Evolutionary conservation across 352 stramenopile species (phyloP).

Genomic region (Pythium pectinolyticum): DNA sequence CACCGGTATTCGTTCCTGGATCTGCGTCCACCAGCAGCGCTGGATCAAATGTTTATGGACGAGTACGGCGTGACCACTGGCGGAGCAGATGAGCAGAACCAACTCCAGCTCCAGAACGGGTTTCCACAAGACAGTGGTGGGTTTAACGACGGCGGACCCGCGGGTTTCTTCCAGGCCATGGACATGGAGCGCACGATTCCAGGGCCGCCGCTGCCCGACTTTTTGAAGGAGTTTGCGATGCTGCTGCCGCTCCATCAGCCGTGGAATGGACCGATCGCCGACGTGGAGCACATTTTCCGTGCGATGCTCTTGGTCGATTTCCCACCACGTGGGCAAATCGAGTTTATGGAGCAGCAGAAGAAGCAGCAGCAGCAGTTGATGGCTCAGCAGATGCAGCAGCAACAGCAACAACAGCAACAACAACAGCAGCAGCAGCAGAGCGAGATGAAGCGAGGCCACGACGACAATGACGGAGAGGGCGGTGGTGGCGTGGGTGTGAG

Average conservation of each 20-base stretch:
- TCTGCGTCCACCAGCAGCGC: conserved; percentile 51
- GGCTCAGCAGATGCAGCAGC: conserved; percentile 58
- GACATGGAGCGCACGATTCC: conserved; percentile 51
- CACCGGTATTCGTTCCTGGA: conserved; percentile 85
- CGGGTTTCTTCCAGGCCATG: conserved; percentile 4
- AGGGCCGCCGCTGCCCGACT: conserved; percentile 77
- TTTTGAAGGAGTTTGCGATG: conserved; percentile 80
- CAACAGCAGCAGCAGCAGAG: conserved; percentile 52
- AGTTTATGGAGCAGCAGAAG: conserved; percentile 65
- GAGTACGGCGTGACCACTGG: conserved; percentile 62
- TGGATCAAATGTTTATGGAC: conserved; percentile 76
- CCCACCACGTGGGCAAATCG: conserved; percentile 64
- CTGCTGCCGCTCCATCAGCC: conserved; percentile 78
- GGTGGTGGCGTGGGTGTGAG: conserved; percentile 47
- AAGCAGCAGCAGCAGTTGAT: conserved; percentile 50
- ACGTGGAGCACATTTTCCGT: conserved; percentile 85
- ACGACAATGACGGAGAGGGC: conserved; percentile 34
- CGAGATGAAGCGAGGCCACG: conserved; percentile 42
- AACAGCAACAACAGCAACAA: conserved; percentile 55
- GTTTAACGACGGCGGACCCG: not conserved
- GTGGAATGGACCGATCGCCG: conserved; percentile 87
- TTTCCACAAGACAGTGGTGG: conserved; percentile 20
- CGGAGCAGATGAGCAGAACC: not conserved
- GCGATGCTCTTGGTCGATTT: conserved; percentile 85
- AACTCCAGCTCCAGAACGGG: conserved; percentile 8